Evolutionary conservation across 305 asterid genomes (phyloP), one percentile per base, ranked within the genome.

Genomic region (Solanum chacoense): DNA sequence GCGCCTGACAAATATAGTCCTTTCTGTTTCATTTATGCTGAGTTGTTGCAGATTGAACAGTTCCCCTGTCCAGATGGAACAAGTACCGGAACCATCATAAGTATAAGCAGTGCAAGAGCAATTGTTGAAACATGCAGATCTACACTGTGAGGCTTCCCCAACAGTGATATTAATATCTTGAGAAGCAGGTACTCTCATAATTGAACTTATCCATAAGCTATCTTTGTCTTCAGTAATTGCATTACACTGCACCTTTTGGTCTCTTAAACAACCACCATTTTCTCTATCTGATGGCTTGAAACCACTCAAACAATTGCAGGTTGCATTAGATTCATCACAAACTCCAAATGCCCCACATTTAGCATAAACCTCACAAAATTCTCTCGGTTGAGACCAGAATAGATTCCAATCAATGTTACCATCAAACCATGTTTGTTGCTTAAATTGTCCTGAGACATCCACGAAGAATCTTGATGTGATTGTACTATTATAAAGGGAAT

Each of bases 401-500:
- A 90, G 59, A 87, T 84, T 90, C 98, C 97, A 93, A 0, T 4
- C 1, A 32, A 32, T 3, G 6, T 0, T 2, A 4, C 63, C 8
- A 67, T 0, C 11, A 9, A 1, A 88, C 95, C 95, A 93, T 6
- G 93, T 42, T 4, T 29, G 42, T 84, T 88, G 91, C 91, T 90
- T 88, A 32, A 92, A 45, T 84, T 92, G 96, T 77, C 98, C 98
- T 4, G 96, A 90, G 29, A 91, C 90, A 91, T 92, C 96, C 94
- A 95, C 89, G 2, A 90, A 31, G 14, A 90, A 92, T 32, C 93
- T 91, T 1, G 98, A 92, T 45, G 90, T 0, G 9, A 90, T 4
- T 24, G 92, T 88, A 31, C 91, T 92, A 32, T 88, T n/a, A 38
- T 91, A 90, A 4, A 92, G 86, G 18, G 89, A 92, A 88, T 94